These are phyloP conservation scores for Tuber brumale DNA, from an alignment of 495 filamentous ascomycete genomes.

Conservation along the genomic window DNA sequence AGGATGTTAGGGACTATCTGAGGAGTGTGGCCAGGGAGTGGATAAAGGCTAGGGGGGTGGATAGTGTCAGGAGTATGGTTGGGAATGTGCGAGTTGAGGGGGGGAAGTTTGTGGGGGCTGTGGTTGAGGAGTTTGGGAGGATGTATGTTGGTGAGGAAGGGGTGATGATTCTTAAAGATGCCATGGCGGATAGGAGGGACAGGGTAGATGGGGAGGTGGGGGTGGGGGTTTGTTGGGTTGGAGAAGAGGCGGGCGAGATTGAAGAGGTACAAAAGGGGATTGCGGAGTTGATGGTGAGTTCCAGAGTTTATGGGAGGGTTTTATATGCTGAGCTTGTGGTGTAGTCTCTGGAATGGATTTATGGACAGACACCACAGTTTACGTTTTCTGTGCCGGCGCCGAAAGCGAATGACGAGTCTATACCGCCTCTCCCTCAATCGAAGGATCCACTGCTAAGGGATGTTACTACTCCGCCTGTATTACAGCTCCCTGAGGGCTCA, in stretches of 20 bases:
- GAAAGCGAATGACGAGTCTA: slow-evolving; percentile 22
- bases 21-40: slow-evolving; percentile 65
- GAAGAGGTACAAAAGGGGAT: slow-evolving; percentile 53
- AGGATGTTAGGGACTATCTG: slow-evolving; percentile 58
- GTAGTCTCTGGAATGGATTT: slow-evolving; percentile 70
- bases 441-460: background rate
- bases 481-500: slow-evolving; percentile 20
- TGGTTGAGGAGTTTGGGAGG: slow-evolving; percentile 49
- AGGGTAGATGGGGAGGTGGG: slow-evolving; percentile 3
- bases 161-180: slow-evolving; percentile 9
- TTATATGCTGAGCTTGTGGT: slow-evolving; percentile 14
- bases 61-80: slow-evolving; percentile 80
- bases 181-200: slow-evolving; percentile 1
- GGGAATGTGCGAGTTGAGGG: slow-evolving; percentile 59
- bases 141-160: slow-evolving; percentile 49
- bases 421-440: slow-evolving; percentile 20
- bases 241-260: slow-evolving; percentile 28
- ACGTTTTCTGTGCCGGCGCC: slow-evolving; percentile 55
- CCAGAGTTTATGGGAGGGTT: slow-evolving; percentile 27
- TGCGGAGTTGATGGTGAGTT: slow-evolving; percentile 52
- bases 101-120: slow-evolving; percentile 50
- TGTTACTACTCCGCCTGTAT: background rate
- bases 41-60: slow-evolving; percentile 78
- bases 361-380: slow-evolving; percentile 77
- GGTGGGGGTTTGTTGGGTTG: slow-evolving; percentile 36